phyloP scores from a whole-genome alignment of 2,329 filamentous ascomycete species.

The Bipolaris victoriae region DNA sequence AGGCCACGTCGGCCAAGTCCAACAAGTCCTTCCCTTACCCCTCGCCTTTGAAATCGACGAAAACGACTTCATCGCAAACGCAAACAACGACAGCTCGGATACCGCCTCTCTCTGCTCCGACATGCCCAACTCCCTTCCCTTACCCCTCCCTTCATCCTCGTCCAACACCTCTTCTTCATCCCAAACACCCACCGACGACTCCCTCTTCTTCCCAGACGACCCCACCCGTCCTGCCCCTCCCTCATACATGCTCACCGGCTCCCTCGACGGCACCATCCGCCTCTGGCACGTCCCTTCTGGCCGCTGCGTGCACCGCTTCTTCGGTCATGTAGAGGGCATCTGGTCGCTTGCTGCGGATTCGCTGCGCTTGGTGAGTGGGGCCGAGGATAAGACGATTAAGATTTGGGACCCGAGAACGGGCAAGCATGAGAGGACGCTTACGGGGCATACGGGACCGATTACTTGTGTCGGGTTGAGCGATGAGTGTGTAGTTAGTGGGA shows the following conservation, averaged over 20 bases:
- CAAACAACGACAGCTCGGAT: constrained; percentile 60
- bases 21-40: constrained; percentile 85
- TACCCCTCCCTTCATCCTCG: constrained; percentile 15
- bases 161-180: constrained; percentile 1
- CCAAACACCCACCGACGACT: constrained; percentile 18
- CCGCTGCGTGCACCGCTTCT: constrained; percentile 87
- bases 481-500: constrained; percentile 84
- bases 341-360: constrained; percentile 93
- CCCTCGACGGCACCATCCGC: constrained; percentile 87
- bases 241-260: constrained; percentile 90
- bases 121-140: constrained; percentile 13
- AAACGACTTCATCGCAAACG: constrained; percentile 59
- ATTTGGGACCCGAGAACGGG: constrained; percentile 93
- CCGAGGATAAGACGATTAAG: constrained; percentile 94
- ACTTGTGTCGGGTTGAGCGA: constrained; percentile 94
- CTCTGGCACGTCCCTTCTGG: constrained; percentile 89
- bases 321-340: constrained; percentile 94
- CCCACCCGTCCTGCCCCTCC: constrained; percentile 74
- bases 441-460: constrained; percentile 86
- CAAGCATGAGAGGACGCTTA: constrained; percentile 89
- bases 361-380: constrained; percentile 83
- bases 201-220: constrained; percentile 64
- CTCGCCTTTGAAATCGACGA: constrained; percentile 90
- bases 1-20: constrained; percentile 93
- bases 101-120: constrained; percentile 46